A percentile compares a stretch with the other conserved stretches of the same genome.
Evolutionary conservation across 352 stramenopile species (phyloP).

Genomic region (Albugo candida): DNA sequence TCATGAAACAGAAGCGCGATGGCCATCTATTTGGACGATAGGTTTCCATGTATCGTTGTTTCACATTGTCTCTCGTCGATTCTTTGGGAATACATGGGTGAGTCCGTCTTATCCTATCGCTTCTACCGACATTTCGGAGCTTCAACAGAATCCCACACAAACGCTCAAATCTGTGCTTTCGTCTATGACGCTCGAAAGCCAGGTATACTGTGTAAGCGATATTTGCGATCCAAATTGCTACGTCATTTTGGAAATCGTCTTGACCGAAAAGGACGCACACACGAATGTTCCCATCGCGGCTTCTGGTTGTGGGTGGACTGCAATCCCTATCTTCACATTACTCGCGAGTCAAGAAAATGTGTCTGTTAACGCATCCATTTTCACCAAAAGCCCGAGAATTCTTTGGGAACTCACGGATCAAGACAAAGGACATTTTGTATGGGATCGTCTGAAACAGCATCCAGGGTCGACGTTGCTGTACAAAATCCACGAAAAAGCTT

Average conservation of each 20-base stretch:
- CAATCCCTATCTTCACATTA: conserved; percentile 27
- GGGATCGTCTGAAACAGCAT: too few relatives aligned
- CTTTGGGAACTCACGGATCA: too few relatives aligned
- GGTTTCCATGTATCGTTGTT: conserved; percentile 81
- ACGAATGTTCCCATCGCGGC: conserved; percentile 42
- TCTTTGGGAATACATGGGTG: conserved; percentile 86
- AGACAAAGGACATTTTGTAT: too few relatives aligned
- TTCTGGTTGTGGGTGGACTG: conserved; percentile 84
- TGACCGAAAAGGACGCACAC: conserved; percentile 64
- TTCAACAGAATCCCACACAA: conserved; percentile 22
- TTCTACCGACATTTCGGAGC: conserved; percentile 20
- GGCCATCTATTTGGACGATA: conserved; percentile 21
- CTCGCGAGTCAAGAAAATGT: too few relatives aligned
- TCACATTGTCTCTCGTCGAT: conserved; percentile 59
- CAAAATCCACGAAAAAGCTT: too few relatives aligned
- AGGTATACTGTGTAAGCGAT: conserved; percentile 69
- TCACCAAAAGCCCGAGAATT: too few relatives aligned
- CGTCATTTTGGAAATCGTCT: conserved; percentile 85
- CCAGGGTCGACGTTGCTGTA: too few relatives aligned
- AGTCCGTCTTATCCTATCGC: conserved; percentile 42
- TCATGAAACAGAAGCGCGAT: conserved; percentile 18
- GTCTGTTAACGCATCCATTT: too few relatives aligned
- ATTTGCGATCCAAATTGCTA: conserved; percentile 82
- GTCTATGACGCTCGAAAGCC: conserved; percentile 31
- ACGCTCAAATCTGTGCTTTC: conserved; percentile 13